Base-by-base conservation (phyloP, 345 rosid genomes). In the Iberis pinnata region DNA sequence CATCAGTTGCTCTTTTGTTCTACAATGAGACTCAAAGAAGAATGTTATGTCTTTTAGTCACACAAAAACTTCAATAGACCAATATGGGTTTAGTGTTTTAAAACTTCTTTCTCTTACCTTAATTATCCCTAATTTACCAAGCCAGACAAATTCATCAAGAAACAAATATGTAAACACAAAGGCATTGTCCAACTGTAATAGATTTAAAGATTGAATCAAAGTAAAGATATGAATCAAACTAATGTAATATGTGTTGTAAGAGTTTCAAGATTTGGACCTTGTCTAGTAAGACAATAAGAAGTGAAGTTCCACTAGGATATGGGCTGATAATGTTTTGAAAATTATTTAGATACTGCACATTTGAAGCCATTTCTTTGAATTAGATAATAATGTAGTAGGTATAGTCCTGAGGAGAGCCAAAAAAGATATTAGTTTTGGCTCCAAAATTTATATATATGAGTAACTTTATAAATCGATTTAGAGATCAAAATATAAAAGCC, bases 101-200 rank as follows among this genome's bases (percentile, higher is more conserved):
- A 52, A 29, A 37, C 43, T n/a, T n/a, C n/a, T n/a, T n/a, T 9
- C 4, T 36, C 72, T 43, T 51, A 83, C 99, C 99, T 93, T 86
- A 62, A 86, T 85, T 58, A 93, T 80, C 50, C 97, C 99, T 33
- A 83, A 46, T 81, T 97, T 79, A 59, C 95, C 80, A 47, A 93
- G 97, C 97, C 97, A 88, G 53, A 86, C 89, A 29, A 93, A 57
- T 88, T 93, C 97, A 79, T 93, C 97, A 52, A 93, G 92, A 66
- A 93, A 93, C 63, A 86, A 75, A 85, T 86, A 93, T 51, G 89
- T 80, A 29, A 92, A 93, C 73, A 86, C 36, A 27, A 88, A 56
- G 0, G 97, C 99, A 79, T 93, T 83, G 65, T 86, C 86, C 15
- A 95, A 86, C 99, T 93, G 86, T 51, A 73, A 58, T 35, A 32